phyloP scores from a whole-genome alignment of 2,329 filamentous ascomycete genomes.

The Colletotrichum sp. region DNA sequence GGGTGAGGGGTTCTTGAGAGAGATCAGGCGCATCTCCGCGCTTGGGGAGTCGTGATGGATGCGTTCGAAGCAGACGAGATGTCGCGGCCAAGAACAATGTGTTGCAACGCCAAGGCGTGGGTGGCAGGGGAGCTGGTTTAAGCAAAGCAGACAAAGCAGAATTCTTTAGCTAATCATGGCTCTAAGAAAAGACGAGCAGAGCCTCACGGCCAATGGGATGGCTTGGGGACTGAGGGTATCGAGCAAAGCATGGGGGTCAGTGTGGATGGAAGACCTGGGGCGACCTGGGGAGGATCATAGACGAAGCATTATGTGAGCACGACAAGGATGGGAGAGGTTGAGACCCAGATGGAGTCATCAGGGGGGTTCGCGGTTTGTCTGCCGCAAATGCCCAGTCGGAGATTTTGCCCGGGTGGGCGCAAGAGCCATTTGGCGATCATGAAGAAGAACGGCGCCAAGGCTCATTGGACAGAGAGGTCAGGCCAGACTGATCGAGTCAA shows the following conservation, averaged over 20 bases:
- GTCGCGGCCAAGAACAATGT: conserved; percentile 10
- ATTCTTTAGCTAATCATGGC: background rate
- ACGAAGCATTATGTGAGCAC: background rate
- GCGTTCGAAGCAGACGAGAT: conserved; percentile 11
- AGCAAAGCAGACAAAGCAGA: background rate
- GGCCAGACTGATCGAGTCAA: background rate
- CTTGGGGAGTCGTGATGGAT: conserved; percentile 2
- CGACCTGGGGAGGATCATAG: background rate
- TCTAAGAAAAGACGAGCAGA: background rate
- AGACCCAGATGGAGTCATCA: background rate
- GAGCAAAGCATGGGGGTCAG: conserved; percentile 4
- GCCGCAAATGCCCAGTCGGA: background rate
- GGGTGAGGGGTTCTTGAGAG: background rate
- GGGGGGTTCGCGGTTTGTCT: background rate
- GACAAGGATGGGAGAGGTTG: background rate
- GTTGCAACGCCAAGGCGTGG: conserved; percentile 5
- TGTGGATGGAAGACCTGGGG: background rate
- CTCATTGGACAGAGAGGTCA: background rate
- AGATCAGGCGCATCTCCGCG: conserved; percentile 1
- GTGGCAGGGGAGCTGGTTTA: background rate
- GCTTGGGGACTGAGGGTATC: background rate
- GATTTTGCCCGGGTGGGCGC: background rate
- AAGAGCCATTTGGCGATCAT: background rate
- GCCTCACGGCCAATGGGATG: background rate
- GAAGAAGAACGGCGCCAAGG: background rate